phyloP scores from a whole-genome alignment of 371 early-diverging fungal genomes.

The Rhizomucor pusillus region DNA sequence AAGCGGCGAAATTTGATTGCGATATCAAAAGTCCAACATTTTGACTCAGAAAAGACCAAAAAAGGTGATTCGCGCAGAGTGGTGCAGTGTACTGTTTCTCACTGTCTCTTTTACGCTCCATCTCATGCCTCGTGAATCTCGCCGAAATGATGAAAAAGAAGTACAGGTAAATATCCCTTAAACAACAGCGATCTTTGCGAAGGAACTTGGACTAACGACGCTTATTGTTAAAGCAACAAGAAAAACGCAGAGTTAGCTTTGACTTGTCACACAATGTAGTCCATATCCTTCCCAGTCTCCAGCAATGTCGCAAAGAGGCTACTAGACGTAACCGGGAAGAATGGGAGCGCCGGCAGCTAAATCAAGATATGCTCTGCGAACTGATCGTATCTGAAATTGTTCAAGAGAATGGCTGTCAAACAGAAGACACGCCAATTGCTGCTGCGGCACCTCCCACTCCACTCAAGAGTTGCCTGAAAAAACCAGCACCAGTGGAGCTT shows the following conservation, averaged over 20 bases:
- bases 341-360: constrained; percentile 26
- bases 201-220: too few relatives aligned
- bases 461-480: constrained; percentile 27
- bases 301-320: constrained; percentile 33
- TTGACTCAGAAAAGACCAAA: too few relatives aligned
- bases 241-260: constrained; percentile 40
- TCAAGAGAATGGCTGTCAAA: constrained; percentile 9
- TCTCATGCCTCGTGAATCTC: too few relatives aligned
- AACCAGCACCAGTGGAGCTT: constrained; percentile 2
- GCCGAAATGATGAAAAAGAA: too few relatives aligned
- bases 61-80: too few relatives aligned
- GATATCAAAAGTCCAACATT: too few relatives aligned
- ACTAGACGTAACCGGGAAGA: constrained; percentile 31
- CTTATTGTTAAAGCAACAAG: too few relatives aligned
- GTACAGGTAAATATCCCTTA: too few relatives aligned
- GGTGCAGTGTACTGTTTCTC: too few relatives aligned
- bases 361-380: constrained; percentile 38
- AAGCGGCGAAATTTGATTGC: too few relatives aligned
- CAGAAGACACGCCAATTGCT: neutral
- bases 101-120: too few relatives aligned
- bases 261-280: constrained; percentile 43
- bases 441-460: neutral
- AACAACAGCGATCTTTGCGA: too few relatives aligned
- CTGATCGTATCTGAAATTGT: constrained; percentile 43
- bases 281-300: constrained; percentile 36